These are phyloP conservation scores for Mortierella sp. DNA, from an alignment of 371 early-diverging fungal species.

Conservation along the genomic window DNA sequence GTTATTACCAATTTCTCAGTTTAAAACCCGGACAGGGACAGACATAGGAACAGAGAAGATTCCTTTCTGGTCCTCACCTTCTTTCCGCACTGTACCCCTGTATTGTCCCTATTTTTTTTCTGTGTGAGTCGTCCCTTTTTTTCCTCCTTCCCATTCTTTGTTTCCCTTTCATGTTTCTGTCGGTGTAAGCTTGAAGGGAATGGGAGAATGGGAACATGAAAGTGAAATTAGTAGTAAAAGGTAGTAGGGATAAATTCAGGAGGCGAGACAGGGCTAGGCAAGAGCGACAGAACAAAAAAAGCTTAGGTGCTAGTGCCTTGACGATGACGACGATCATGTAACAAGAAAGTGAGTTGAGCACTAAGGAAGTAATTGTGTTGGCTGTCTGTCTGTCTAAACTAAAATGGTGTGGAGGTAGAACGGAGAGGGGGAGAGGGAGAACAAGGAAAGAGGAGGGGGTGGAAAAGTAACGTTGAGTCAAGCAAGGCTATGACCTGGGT, in stretches of 20 bases:
- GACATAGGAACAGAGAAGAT: neutral
- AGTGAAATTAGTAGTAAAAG: neutral
- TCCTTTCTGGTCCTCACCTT: neutral
- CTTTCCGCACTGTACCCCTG: neutral
- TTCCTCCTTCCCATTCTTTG: neutral
- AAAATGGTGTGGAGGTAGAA: slow-evolving; percentile 8
- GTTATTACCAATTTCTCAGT: neutral
- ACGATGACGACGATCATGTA: slow-evolving; percentile 8
- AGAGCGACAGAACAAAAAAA: neutral
- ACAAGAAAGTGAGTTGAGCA: neutral
- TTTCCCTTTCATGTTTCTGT: neutral
- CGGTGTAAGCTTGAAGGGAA: too few relatives aligned
- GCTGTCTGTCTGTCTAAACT: neutral
- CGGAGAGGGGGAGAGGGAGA: neutral
- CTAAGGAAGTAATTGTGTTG: neutral
- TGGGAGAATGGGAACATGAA: neutral
- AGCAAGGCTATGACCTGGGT: neutral
- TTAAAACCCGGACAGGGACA: neutral
- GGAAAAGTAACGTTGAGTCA: neutral
- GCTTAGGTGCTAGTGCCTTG: slow-evolving; percentile 1
- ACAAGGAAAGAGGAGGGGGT: neutral
- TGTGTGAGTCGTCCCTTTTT: neutral
- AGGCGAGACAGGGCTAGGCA: neutral
- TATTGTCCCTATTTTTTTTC: neutral
- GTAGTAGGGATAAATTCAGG: neutral